Conservation (phyloP, 495 filamentous ascomycete genomes). For the Lophiotrema nucula region DNA sequence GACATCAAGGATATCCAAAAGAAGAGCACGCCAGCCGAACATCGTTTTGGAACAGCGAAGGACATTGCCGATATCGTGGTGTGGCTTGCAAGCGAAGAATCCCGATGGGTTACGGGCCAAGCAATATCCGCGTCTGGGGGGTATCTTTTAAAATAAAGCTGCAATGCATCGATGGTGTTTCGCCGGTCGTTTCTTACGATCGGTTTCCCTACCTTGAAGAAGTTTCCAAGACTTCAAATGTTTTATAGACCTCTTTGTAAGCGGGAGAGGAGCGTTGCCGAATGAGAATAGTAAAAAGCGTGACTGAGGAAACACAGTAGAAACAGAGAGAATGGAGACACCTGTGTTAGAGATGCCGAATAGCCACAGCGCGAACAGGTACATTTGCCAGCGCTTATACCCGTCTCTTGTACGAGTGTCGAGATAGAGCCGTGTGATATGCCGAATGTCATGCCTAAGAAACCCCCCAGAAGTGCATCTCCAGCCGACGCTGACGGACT, state of each 20-base stretch:
- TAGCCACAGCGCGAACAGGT: too few species aligned
- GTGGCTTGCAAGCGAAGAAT: slow-evolving; percentile 35
- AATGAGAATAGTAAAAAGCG: background rate
- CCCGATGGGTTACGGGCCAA: slow-evolving; percentile 42
- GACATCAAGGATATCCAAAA: slow-evolving; percentile 42
- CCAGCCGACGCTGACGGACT: too few species aligned
- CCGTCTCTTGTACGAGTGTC: too few species aligned
- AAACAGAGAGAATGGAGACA: slow-evolving; percentile 2
- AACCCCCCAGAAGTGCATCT: too few species aligned
- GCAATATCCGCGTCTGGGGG: slow-evolving; percentile 39
- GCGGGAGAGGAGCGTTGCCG: background rate
- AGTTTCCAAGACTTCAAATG: slow-evolving; percentile 20
- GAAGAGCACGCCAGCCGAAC: slow-evolving; percentile 43
- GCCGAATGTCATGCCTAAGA: too few species aligned
- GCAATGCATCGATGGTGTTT: slow-evolving; percentile 12
- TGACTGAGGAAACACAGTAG: slow-evolving; percentile 7
- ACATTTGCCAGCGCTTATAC: too few species aligned
- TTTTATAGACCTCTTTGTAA: slow-evolving; percentile 1
- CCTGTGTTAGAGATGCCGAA: too few species aligned
- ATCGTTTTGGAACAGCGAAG: slow-evolving; percentile 34
- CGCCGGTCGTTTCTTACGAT: slow-evolving; percentile 14
- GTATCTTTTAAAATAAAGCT: slow-evolving; percentile 27
- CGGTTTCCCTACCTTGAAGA: background rate
- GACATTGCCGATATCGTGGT: slow-evolving; percentile 43
- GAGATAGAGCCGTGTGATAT: too few species aligned